phyloP scores from a whole-genome alignment of 495 filamentous ascomycete genomes.

The Penicillium nucicola region DNA sequence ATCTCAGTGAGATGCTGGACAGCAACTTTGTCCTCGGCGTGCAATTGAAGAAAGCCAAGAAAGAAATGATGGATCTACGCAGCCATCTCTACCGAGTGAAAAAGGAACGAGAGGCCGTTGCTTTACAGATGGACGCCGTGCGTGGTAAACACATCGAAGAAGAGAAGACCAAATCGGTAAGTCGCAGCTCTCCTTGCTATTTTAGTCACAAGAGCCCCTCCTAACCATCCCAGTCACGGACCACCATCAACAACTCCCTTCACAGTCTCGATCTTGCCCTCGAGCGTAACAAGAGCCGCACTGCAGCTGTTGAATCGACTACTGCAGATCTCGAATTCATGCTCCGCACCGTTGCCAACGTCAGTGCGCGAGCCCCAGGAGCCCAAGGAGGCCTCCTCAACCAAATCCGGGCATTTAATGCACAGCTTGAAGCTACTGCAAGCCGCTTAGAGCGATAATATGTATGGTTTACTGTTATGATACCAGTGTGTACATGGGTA shows the following conservation, averaged over 20 bases:
- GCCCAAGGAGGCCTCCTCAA: constrained; percentile 39
- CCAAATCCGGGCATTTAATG: constrained; percentile 44
- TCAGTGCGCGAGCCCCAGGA: constrained; percentile 38
- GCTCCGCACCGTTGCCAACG: constrained; percentile 39
- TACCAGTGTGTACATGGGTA: background rate
- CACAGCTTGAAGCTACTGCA: constrained; percentile 38
- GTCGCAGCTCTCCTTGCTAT: background rate
- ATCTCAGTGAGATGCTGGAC: constrained; percentile 53
- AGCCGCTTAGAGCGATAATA: constrained; percentile 26
- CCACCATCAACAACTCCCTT: constrained; percentile 44
- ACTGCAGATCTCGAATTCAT: constrained; percentile 41
- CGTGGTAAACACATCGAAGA: constrained; percentile 52
- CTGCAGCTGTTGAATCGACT: constrained; percentile 13
- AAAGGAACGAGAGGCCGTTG: constrained; percentile 62
- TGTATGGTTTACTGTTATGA: constrained; percentile 3
- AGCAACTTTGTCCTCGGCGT: constrained; percentile 61
- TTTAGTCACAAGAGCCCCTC: background rate
- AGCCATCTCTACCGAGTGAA: constrained; percentile 62
- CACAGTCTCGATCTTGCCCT: constrained; percentile 44
- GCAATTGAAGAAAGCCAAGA: constrained; percentile 60
- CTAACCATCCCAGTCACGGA: constrained; percentile 31
- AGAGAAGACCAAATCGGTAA: constrained; percentile 37
- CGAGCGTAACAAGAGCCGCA: constrained; percentile 38
- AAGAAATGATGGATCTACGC: constrained; percentile 61
- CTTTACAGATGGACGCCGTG: constrained; percentile 66